phyloP scores from a whole-genome alignment of 257 asterid species.

The Scutellaria barbata region DNA sequence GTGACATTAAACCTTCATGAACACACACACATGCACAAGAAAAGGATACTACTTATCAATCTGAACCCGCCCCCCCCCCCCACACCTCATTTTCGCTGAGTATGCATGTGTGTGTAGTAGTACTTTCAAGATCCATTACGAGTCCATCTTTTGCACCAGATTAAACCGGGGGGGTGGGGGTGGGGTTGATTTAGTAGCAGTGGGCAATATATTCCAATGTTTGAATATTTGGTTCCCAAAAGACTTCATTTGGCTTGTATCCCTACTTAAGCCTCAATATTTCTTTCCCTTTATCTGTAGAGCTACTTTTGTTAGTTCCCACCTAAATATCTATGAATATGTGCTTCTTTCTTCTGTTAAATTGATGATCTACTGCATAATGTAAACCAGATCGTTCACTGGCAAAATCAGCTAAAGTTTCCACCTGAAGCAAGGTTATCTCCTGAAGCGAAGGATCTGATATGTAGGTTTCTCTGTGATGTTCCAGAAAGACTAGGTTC shows the following conservation, averaged over 20 bases:
- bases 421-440: constrained; percentile 66
- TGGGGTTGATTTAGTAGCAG: too few species aligned
- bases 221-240: too few species aligned
- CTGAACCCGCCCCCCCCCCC: too few species aligned
- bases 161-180: too few species aligned
- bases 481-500: constrained; percentile 70
- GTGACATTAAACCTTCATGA: neutral
- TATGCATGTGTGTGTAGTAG: too few species aligned
- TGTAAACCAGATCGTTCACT: constrained; percentile 64
- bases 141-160: too few species aligned
- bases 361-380: constrained; percentile 12
- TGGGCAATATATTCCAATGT: too few species aligned
- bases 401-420: constrained; percentile 69
- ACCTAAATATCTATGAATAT: neutral
- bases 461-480: constrained; percentile 64
- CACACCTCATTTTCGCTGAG: too few species aligned
- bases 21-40: too few species aligned
- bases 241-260: too few species aligned
- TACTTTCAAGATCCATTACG: too few species aligned
- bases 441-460: constrained; percentile 77
- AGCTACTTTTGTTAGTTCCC: constrained; percentile 6
- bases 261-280: neutral
- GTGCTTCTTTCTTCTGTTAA: neutral
- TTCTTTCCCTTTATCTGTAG: neutral
- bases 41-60: too few species aligned